Percentiles rank a stretch among this genome's conserved stretches.
These are phyloP conservation scores for Xylariaceae sp. DNA, from an alignment of 2,329 filamentous ascomycete species.

Conservation along the genomic window DNA sequence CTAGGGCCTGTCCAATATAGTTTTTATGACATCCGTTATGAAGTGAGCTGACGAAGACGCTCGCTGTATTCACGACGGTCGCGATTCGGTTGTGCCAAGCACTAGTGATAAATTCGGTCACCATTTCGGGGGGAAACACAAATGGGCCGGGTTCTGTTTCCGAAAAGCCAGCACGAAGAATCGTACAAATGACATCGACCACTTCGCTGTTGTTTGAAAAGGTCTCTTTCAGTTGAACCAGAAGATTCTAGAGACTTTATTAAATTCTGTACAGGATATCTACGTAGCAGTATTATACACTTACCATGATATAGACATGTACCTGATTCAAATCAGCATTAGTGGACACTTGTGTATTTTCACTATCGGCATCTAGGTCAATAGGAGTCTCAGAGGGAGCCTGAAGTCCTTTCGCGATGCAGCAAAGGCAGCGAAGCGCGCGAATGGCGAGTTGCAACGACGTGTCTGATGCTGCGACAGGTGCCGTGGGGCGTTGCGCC, in stretches of 20 bases:
- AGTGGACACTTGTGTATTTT: slow-evolving; percentile 4
- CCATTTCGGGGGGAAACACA: slow-evolving; percentile 67
- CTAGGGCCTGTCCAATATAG: slow-evolving; percentile 52
- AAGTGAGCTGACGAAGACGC: slow-evolving; percentile 67
- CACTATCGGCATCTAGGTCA: slow-evolving; percentile 62
- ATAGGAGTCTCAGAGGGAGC: slow-evolving; percentile 67
- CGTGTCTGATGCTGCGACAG: slow-evolving; percentile 42
- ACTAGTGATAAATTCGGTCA: slow-evolving; percentile 67
- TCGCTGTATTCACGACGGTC: slow-evolving; percentile 70
- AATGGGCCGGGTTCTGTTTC: slow-evolving; percentile 77
- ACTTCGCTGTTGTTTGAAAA: slow-evolving; percentile 68
- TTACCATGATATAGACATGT: slow-evolving; percentile 52
- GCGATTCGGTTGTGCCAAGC: slow-evolving; percentile 66
- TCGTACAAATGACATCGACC: slow-evolving; percentile 70
- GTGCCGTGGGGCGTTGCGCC: slow-evolving; percentile 28
- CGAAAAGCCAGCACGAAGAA: slow-evolving; percentile 74
- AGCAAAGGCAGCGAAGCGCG: slow-evolving; percentile 68
- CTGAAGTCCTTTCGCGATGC: slow-evolving; percentile 73
- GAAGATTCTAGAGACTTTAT: slow-evolving; percentile 29
- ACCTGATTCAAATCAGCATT: slow-evolving; percentile 35
- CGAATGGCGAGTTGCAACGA: slow-evolving; percentile 54
- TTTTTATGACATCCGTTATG: slow-evolving; percentile 45
- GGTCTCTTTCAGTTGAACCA: slow-evolving; percentile 46
- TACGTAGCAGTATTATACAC: slow-evolving; percentile 28
- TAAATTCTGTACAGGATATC: slow-evolving; percentile 45